These are phyloP conservation scores for Saccharomyces jurei DNA, from an alignment of 805 yeast species.

Conservation along the genomic window DNA sequence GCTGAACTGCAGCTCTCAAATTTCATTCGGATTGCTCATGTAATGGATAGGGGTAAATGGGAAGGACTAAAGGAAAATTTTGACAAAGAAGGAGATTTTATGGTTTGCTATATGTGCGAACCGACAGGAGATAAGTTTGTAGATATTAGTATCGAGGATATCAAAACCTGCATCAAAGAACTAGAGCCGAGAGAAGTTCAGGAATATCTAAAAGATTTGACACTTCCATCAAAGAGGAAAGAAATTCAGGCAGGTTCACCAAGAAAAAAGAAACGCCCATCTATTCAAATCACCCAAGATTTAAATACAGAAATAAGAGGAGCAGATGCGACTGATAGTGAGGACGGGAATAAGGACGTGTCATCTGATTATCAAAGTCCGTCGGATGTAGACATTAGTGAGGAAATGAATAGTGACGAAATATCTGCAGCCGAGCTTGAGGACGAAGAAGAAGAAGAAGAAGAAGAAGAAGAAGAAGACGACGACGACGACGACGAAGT, in stretches of 20 bases:
- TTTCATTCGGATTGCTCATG: slow-evolving; percentile 36
- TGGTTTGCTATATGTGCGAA: slow-evolving; percentile 14
- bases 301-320: slow-evolving; percentile 2
- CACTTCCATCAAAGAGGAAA: slow-evolving; percentile 2
- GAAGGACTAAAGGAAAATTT: neutral
- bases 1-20: slow-evolving; percentile 35
- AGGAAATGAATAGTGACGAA: neutral
- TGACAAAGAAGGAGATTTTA: slow-evolving; percentile 4
- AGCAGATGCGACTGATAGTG: slow-evolving; percentile 3
- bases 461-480: slow-evolving; percentile 3
- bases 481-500: slow-evolving; percentile 11
- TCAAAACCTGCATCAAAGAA: slow-evolving; percentile 1
- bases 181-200: slow-evolving; percentile 11
- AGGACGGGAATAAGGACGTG: neutral
- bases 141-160: slow-evolving; percentile 7
- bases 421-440: neutral
- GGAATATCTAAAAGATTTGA: slow-evolving; percentile 13
- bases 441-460: slow-evolving; percentile 2
- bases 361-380: neutral
- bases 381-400: slow-evolving; percentile 4
- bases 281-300: neutral
- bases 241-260: neutral
- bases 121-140: slow-evolving; percentile 12
- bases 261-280: neutral
- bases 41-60: slow-evolving; percentile 34